A percentile compares a stretch with the other conserved stretches of the same genome.
Evolutionary conservation across 176 grass and related monocot genomes (phyloP).

Genomic region (Oryza glumipatula): DNA sequence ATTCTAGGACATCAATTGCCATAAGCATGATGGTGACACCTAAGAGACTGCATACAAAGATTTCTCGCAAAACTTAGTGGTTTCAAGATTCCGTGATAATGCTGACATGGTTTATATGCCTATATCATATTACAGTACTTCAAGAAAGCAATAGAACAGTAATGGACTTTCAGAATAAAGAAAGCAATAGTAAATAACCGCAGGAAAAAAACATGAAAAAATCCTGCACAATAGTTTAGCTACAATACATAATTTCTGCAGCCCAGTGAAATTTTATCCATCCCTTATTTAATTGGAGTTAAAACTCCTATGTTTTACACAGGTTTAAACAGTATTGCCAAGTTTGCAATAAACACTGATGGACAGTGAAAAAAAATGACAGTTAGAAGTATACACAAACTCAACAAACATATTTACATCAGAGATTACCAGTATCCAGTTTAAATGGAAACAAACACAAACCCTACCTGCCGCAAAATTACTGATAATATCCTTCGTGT

Average conservation of each 20-base stretch:
- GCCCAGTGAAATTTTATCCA: background rate
- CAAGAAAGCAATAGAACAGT: slow-evolving; percentile 6
- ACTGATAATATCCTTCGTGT: slow-evolving; percentile 96
- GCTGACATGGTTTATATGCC: background rate
- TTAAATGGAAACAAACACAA: slow-evolving; percentile 14
- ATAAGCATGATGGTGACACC: slow-evolving; percentile 15
- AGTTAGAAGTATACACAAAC: slow-evolving; percentile 22
- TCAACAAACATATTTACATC: slow-evolving; percentile 14
- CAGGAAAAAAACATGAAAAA: slow-evolving; percentile 10
- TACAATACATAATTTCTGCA: slow-evolving; percentile 11
- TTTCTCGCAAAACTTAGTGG: background rate
- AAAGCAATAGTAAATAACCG: slow-evolving; percentile 11
- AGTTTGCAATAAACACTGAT: background rate
- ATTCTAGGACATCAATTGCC: background rate
- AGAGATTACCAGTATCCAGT: slow-evolving; percentile 11
- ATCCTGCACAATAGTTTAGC: background rate
- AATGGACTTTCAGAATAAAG: background rate
- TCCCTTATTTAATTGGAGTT: slow-evolving; percentile 2
- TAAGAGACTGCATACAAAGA: slow-evolving; percentile 5
- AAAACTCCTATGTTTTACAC: background rate
- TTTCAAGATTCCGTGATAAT: slow-evolving; percentile 22
- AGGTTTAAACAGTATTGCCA: background rate
- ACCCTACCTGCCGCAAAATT: slow-evolving; percentile 82
- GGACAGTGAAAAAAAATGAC: background rate
- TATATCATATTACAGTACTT: background rate